A percentile compares a stretch with the other conserved stretches of the same genome.
These are phyloP conservation scores for Tylopilus sp. DNA, from an alignment of 1,284 basidiomycete species.

Conservation along the genomic window DNA sequence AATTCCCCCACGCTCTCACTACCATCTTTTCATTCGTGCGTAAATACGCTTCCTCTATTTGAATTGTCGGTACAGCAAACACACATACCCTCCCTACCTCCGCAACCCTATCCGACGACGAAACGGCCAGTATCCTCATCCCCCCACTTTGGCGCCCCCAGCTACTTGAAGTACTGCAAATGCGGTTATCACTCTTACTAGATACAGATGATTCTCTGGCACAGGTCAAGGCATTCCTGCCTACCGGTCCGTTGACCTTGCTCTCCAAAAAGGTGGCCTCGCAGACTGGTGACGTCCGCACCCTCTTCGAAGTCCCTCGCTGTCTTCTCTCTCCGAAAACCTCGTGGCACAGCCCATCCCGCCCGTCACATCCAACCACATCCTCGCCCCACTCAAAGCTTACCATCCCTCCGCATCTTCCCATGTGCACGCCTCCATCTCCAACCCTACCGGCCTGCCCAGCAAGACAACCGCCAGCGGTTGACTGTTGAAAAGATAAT, in stretches of 20 bases:
- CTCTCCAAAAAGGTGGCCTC: slow-evolving; percentile 82
- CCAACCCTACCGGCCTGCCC: slow-evolving; percentile 37
- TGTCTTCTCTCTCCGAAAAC: slow-evolving; percentile 52
- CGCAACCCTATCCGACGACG: slow-evolving; percentile 29
- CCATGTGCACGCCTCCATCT: slow-evolving; percentile 25
- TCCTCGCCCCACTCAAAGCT: slow-evolving; percentile 76
- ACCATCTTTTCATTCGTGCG: slow-evolving; percentile 73
- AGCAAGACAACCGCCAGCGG: slow-evolving; percentile 68
- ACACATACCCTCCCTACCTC: slow-evolving; percentile 80
- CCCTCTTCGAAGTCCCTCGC: slow-evolving; percentile 79
- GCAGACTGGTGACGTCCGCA: slow-evolving; percentile 82
- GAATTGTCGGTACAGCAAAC: slow-evolving; percentile 82
- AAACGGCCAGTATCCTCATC: slow-evolving; percentile 60
- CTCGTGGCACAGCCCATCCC: slow-evolving; percentile 55
- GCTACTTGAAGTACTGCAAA: slow-evolving; percentile 71
- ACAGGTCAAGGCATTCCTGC: slow-evolving; percentile 65
- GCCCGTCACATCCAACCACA: slow-evolving; percentile 68
- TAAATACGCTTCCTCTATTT: slow-evolving; percentile 58
- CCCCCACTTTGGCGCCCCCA: slow-evolving; percentile 80
- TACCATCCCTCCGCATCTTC: slow-evolving; percentile 64
- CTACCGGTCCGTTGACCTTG: slow-evolving; percentile 69
- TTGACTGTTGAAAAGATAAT: neutral
- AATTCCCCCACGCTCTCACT: slow-evolving; percentile 64
- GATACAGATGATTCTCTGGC: slow-evolving; percentile 43
- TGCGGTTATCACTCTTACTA: slow-evolving; percentile 63